phyloP scores from a whole-genome alignment of 2,329 filamentous ascomycete genomes.

The Dactylellina parvicollis region DNA sequence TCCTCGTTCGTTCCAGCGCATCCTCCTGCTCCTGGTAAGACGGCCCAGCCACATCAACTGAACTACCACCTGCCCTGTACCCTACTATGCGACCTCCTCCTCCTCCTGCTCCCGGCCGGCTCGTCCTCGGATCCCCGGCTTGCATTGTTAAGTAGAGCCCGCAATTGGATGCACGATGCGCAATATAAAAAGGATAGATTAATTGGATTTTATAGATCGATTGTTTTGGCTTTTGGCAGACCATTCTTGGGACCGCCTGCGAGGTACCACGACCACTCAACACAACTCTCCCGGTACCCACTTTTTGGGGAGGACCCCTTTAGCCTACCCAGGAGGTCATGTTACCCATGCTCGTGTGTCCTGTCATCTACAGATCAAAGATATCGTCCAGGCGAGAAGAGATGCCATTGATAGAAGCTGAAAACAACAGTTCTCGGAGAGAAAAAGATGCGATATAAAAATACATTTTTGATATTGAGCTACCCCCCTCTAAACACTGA shows the following conservation, averaged over 20 bases:
- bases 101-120: constrained; percentile 22
- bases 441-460: constrained; percentile 6
- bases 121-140: constrained; percentile 15
- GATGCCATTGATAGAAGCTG: not conserved
- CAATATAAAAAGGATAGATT: not conserved
- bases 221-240: constrained; percentile 7
- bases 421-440: not conserved
- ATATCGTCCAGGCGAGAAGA: not conserved
- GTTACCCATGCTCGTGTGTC: constrained; percentile 40
- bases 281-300: constrained; percentile 52
- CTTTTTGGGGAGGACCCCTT: constrained; percentile 36
- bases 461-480: constrained; percentile 12
- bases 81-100: constrained; percentile 13
- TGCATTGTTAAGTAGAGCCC: not conserved
- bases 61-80: constrained; percentile 45
- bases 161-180: not conserved
- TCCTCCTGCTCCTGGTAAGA: constrained; percentile 53
- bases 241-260: constrained; percentile 11
- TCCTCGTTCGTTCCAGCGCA: constrained; percentile 54
- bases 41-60: constrained; percentile 54
- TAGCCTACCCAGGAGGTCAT: constrained; percentile 44
- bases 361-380: constrained; percentile 17
- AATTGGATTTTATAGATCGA: constrained; percentile 1
- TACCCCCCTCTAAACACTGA: not conserved
- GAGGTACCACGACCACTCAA: constrained; percentile 53